Conservation (phyloP, 345 rosid genomes). For the Syzygium jambos region DNA sequence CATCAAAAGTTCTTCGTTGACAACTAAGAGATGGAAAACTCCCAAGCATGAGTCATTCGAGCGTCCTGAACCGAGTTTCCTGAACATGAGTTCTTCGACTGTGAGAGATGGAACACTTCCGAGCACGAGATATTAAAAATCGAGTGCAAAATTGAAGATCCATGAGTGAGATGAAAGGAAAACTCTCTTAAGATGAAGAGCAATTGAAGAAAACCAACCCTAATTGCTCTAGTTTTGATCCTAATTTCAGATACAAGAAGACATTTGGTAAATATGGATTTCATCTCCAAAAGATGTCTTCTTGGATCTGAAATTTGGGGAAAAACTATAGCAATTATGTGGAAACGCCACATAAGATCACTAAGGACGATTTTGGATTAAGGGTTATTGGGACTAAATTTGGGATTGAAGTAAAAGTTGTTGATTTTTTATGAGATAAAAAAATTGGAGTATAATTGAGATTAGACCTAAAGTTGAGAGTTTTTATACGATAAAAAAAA, state of each 20-base stretch:
- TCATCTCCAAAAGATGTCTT: neutral
- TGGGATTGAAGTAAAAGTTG: too few species aligned
- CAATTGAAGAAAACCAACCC: neutral
- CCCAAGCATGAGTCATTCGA: neutral
- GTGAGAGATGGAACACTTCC: too few species aligned
- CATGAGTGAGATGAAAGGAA: neutral
- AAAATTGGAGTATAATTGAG: too few species aligned
- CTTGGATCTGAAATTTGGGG: neutral
- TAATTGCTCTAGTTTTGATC: too few species aligned
- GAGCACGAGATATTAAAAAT: neutral
- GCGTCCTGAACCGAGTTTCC: neutral
- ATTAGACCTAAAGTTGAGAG: too few species aligned
- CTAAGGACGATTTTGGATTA: neutral
- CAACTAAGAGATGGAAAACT: neutral
- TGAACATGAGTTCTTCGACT: rapidly evolving
- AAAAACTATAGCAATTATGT: neutral
- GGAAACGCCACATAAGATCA: neutral
- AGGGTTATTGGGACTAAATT: neutral
- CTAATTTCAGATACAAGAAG: neutral
- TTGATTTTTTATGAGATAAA: too few species aligned
- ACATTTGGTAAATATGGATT: neutral
- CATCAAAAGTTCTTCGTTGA: too few species aligned
- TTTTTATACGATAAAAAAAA: too few species aligned
- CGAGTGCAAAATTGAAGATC: neutral
- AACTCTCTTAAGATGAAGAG: too few species aligned